Base-by-base conservation (phyloP, 306 rosid genomes). In the Malus orientalis region DNA sequence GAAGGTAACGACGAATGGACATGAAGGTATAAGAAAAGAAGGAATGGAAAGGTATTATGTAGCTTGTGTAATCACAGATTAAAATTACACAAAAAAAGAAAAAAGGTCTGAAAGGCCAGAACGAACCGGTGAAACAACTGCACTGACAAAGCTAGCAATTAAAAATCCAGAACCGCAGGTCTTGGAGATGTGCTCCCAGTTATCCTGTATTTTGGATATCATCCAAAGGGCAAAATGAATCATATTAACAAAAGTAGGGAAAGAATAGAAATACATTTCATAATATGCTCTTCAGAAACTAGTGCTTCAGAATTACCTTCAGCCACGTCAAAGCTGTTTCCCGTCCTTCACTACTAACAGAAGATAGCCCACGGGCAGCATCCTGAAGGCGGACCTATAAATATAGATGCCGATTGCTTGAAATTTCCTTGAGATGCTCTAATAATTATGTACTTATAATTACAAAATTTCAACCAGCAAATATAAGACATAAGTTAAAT, bases 291-390 rank as follows among this genome's bases (percentile, higher is more conserved):
- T 63, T 45, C 13, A 62, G 7, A 67, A 45, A 68, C 20, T 42
- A 44, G 60, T 75, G 70, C 30, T 76, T 45, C 70, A 74, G 78
- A 53, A 81, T 74, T 83, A 84, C 98, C 98, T 93, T 87, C 76
- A 93, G 77, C 98, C 97, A 91, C 4, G 83, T 30, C 98, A 97
- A 91, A 80, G 96, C 93, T 67, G 87, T 80, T 63, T 93, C 97
- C 65, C 96, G 92, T 69, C 95, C 97, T 74, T 90, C 81, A 58
- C 49, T 55, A 71, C 85, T 66, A 76, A 86, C 88, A 76, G 82
- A 75, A 19, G 42, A 38, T 7, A 91, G 87, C 70, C 96, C 97
- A 63, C 62, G 75, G 75, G 83, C 75, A 74, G 89, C 97, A 87
- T 93, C 98, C 84, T 94, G 98, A 76, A 85, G 87, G 18, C 96